These are phyloP conservation scores for Diplodia corticola DNA, from an alignment of 2,329 filamentous ascomycete genomes.

Conservation along the genomic window DNA sequence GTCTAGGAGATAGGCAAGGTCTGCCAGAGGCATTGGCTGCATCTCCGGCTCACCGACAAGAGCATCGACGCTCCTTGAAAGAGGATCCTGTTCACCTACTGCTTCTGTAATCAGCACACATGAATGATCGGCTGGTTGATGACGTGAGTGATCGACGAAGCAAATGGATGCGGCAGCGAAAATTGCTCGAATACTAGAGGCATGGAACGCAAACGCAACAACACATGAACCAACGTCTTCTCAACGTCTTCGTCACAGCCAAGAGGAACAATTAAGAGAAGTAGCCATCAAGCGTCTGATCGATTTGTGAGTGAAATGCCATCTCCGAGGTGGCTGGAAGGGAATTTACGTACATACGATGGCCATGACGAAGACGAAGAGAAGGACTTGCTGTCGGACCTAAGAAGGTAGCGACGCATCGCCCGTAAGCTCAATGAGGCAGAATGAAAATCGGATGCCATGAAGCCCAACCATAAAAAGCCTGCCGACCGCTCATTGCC, in stretches of 20 bases:
- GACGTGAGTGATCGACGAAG: conserved; percentile 20
- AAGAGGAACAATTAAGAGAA: conserved; percentile 31
- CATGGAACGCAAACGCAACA: conserved; percentile 5
- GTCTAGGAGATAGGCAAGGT: conserved; percentile 30
- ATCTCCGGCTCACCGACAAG: conserved; percentile 60
- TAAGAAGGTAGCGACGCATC: conserved; percentile 37
- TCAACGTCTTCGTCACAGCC: conserved; percentile 43
- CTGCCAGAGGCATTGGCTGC: conserved; percentile 34
- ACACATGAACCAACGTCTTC: not conserved
- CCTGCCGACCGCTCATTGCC: conserved; percentile 25
- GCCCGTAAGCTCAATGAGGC: conserved; percentile 32
- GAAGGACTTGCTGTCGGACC: conserved; percentile 39
- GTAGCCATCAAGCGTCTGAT: conserved; percentile 44
- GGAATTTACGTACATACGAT: conserved; percentile 46
- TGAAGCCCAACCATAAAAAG: conserved; percentile 27
- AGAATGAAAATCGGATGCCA: conserved; percentile 23
- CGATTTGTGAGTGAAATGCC: conserved; percentile 43
- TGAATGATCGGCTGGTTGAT: not conserved
- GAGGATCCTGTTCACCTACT: conserved; percentile 20
- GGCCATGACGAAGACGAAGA: conserved; percentile 49
- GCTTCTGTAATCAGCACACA: conserved; percentile 44
- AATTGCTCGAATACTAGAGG: conserved; percentile 24
- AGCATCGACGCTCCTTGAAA: conserved; percentile 63
- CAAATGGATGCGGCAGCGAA: conserved; percentile 13
- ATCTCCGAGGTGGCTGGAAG: conserved; percentile 40